A percentile compares a stretch with the other conserved stretches of the same genome.
Evolutionary conservation across 2,329 filamentous ascomycete species (phyloP).

Genomic region (Elsinoe arachidis): DNA sequence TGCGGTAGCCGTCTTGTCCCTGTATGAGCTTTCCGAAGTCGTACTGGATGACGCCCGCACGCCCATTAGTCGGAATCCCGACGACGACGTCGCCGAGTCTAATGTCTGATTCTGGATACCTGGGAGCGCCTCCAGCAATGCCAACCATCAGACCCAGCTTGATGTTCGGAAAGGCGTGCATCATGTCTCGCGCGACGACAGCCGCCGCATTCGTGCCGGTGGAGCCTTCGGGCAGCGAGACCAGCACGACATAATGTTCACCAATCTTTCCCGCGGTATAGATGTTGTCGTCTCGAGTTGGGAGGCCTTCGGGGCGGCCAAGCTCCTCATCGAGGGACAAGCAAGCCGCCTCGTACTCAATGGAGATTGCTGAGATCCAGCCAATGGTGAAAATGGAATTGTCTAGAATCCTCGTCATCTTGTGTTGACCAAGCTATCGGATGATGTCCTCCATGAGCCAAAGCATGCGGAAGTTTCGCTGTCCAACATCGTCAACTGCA

Average conservation of each 20-base stretch:
- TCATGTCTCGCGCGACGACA: slow-evolving; percentile 16
- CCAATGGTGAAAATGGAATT: background rate
- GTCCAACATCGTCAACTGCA: no score
- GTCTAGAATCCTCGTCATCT: no score
- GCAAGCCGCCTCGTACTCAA: background rate
- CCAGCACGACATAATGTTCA: slow-evolving; percentile 18
- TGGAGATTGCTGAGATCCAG: background rate
- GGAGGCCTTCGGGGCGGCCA: no score
- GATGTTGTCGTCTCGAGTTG: slow-evolving; percentile 12
- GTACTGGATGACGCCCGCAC: slow-evolving; percentile 23
- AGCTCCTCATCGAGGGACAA: background rate
- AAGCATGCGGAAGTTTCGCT: no score
- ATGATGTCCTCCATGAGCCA: no score
- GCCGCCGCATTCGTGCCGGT: slow-evolving; percentile 16
- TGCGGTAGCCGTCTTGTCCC: background rate
- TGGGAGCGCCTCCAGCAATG: slow-evolving; percentile 21
- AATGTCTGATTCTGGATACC: slow-evolving; percentile 17
- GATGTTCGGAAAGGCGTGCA: slow-evolving; percentile 13
- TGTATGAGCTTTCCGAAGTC: slow-evolving; percentile 16
- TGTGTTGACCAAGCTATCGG: no score
- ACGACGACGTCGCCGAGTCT: slow-evolving; percentile 25
- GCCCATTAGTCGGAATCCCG: slow-evolving; percentile 16
- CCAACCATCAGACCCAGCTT: slow-evolving; percentile 20
- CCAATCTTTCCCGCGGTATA: slow-evolving; percentile 15
- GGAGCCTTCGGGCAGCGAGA: slow-evolving; percentile 16